A percentile compares a stretch with the other conserved stretches of the same genome.
phyloP scores from a whole-genome alignment of 768 basidiomycete genomes.

The Russula compacta region DNA sequence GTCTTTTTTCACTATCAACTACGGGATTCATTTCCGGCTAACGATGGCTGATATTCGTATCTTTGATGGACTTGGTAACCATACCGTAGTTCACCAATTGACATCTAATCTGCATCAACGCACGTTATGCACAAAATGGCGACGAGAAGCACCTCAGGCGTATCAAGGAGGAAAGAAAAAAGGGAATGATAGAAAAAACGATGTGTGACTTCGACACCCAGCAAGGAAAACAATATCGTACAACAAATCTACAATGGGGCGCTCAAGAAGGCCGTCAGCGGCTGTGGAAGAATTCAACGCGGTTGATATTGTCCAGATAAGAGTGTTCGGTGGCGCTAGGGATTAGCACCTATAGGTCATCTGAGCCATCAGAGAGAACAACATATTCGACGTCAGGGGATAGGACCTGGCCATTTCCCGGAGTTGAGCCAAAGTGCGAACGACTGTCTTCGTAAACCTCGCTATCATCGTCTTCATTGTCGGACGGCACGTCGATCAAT shows the following conservation, averaged over 20 bases:
- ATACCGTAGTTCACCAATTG: background rate
- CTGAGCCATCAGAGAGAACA: constrained; percentile 59
- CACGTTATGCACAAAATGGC: background rate
- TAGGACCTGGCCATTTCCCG: background rate
- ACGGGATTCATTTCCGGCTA: background rate
- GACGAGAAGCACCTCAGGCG: background rate
- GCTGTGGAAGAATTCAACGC: background rate
- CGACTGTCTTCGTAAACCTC: constrained; percentile 53
- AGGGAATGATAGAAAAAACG: background rate
- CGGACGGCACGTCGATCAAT: constrained; percentile 48
- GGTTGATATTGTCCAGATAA: background rate
- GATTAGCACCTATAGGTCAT: constrained; percentile 27
- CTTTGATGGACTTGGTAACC: background rate
- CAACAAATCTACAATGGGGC: background rate
- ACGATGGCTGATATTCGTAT: background rate
- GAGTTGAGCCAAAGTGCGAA: constrained; percentile 29
- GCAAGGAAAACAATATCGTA: constrained; percentile 1
- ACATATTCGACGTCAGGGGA: constrained; percentile 50
- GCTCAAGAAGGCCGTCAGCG: background rate
- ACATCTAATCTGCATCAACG: background rate
- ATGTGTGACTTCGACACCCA: background rate
- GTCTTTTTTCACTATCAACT: background rate
- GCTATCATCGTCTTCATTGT: constrained; percentile 42
- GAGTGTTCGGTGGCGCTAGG: background rate
- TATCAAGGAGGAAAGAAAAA: background rate